Conservation (phyloP, 495 filamentous ascomycete genomes). For the Viridothelium virens region DNA sequence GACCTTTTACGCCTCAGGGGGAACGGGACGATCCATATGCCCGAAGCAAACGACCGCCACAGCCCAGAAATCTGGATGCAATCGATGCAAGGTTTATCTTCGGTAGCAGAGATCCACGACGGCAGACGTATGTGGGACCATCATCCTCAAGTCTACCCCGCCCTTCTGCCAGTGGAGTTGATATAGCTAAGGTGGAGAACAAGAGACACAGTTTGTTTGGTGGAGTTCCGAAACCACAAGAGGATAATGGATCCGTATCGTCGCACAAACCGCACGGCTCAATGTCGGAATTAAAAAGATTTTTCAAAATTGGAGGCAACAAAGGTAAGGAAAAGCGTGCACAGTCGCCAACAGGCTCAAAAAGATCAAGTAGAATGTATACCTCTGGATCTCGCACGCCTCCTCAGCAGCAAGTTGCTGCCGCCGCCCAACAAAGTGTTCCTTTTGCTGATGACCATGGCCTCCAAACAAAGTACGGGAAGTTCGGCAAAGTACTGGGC, state of each 20-base stretch:
- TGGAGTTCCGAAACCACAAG: constrained; percentile 36
- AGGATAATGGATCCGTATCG: constrained; percentile 38
- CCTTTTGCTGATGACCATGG: constrained; percentile 95
- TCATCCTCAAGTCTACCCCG: constrained; percentile 37
- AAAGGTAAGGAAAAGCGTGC: constrained; percentile 59
- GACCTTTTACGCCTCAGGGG: constrained; percentile 66
- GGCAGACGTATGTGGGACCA: constrained; percentile 36
- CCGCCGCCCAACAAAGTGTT: constrained; percentile 52
- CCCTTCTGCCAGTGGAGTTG: constrained; percentile 22
- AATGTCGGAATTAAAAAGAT: constrained; percentile 90
- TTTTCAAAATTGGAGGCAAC: constrained; percentile 65
- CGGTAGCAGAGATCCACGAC: constrained; percentile 44
- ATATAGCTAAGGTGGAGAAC: constrained; percentile 27
- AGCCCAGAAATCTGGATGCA: constrained; percentile 55
- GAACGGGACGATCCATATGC: constrained; percentile 86
- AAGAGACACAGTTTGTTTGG: constrained; percentile 43
- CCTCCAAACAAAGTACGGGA: constrained; percentile 83
- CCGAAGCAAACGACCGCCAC: constrained; percentile 67
- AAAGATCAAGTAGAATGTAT: constrained; percentile 33
- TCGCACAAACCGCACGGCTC: constrained; percentile 61
- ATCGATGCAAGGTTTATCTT: constrained; percentile 88
- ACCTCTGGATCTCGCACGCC: constrained; percentile 49
- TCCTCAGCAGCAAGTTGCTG: constrained; percentile 39
- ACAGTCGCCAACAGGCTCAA: constrained; percentile 51
- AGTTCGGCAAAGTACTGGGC: constrained; percentile 85